Evolutionary conservation across 2,329 filamentous ascomycete genomes (phyloP).

Genomic region (Fusarium transvaalense): DNA sequence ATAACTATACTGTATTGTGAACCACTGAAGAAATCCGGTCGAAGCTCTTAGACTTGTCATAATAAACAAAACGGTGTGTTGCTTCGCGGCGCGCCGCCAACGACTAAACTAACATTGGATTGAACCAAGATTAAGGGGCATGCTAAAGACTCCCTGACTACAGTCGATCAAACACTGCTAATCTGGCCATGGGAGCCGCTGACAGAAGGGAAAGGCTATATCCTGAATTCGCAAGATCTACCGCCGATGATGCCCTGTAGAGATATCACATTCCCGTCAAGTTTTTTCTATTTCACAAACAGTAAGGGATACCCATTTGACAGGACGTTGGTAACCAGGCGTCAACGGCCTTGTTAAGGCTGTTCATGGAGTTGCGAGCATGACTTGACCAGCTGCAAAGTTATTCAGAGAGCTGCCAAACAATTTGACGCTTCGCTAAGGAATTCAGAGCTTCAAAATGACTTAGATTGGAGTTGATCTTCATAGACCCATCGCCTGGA

Average conservation of each 20-base stretch:
- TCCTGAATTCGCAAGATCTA: neutral
- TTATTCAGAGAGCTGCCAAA: neutral
- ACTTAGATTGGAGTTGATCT: no score
- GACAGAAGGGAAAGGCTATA: neutral
- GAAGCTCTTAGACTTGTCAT: neutral
- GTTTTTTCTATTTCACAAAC: neutral
- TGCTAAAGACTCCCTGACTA: neutral
- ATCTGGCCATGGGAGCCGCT: neutral
- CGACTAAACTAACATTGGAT: neutral
- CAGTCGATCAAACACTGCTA: no score
- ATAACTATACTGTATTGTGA: neutral
- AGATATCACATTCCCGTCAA: neutral
- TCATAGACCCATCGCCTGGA: neutral
- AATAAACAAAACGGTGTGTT: no score
- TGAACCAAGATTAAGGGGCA: neutral
- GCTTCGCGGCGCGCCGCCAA: no score
- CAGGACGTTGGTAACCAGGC: neutral
- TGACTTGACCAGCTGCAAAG: neutral
- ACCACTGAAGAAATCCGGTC: neutral
- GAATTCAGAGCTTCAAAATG: neutral
- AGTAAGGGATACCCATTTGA: neutral
- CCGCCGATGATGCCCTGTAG: neutral
- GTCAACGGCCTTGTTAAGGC: neutral
- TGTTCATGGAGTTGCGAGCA: neutral
- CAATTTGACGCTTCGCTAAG: neutral